Percentiles rank a stretch among this genome's conserved stretches.
Evolutionary conservation across 129 eudicot species (phyloP).

Genomic region (Helianthus annuus): HanXRQr2.0-SUNRISE NC_035444.2:67116473-67116972

Average conservation of each 20-base stretch:
- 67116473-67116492: slow-evolving; percentile 9
- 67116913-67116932: too few species aligned
- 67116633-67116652: not conserved
- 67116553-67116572: slow-evolving; percentile 49
- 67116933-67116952: too few species aligned
- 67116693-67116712: not conserved
- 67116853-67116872: too few species aligned
- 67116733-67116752: not conserved
- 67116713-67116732: not conserved
- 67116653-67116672: too few species aligned
- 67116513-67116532: slow-evolving; percentile 18
- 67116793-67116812: not conserved
- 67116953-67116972: too few species aligned
- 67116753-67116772: not conserved
- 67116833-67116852: too few species aligned
- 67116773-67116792: not conserved
- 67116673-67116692: not conserved
- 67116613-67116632: not conserved
- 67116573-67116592: slow-evolving; percentile 30
- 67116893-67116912: too few species aligned
- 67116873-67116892: too few species aligned
- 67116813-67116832: not conserved
- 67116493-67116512: slow-evolving; percentile 17
- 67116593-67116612: not conserved
- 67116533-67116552: slow-evolving; percentile 26